Conservation (phyloP, 257 asterid genomes). For the Striga asiatica region DNA sequence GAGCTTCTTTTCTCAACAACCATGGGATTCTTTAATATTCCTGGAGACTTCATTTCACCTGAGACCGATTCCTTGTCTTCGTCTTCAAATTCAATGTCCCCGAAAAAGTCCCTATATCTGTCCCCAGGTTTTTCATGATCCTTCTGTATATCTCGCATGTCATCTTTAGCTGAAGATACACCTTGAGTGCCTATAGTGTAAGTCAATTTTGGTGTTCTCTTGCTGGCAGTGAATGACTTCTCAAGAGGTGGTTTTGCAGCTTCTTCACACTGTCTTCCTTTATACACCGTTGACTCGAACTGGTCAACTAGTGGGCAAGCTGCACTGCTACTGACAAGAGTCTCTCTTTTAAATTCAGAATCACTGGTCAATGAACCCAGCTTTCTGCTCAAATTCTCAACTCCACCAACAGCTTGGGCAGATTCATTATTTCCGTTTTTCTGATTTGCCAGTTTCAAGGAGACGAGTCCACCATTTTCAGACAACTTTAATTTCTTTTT, state of each 20-base stretch:
- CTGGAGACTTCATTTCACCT: slow-evolving; percentile 44
- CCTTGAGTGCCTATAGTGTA: slow-evolving; percentile 18
- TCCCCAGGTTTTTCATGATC: slow-evolving; percentile 42
- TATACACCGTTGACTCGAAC: slow-evolving; percentile 26
- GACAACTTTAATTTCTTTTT: slow-evolving; percentile 26
- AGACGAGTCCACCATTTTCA: slow-evolving; percentile 24
- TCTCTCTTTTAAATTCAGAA: slow-evolving; percentile 34
- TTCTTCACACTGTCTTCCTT: slow-evolving; percentile 36
- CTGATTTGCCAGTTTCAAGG: slow-evolving; percentile 19
- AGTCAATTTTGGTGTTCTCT: slow-evolving; percentile 40
- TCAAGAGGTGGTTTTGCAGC: slow-evolving; percentile 30
- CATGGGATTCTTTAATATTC: slow-evolving; percentile 35
- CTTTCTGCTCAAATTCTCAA: slow-evolving; percentile 27
- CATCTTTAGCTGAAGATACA: slow-evolving; percentile 28
- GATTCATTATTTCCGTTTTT: slow-evolving; percentile 27
- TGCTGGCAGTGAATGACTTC: slow-evolving; percentile 34
- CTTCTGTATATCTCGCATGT: slow-evolving; percentile 37
- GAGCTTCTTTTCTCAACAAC: slow-evolving; percentile 28
- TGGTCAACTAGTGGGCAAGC: slow-evolving; percentile 34
- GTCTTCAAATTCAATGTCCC: slow-evolving; percentile 61
- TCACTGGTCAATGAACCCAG: no score
- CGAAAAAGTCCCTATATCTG: slow-evolving; percentile 64
- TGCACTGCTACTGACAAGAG: slow-evolving; percentile 15
- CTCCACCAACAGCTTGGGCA: slow-evolving; percentile 24
- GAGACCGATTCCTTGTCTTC: slow-evolving; percentile 52